A percentile compares a stretch with the other conserved stretches of the same genome.
phyloP scores from a whole-genome alignment of 2,329 filamentous ascomycete genomes.

The Arthrinium phaeospermum region DNA sequence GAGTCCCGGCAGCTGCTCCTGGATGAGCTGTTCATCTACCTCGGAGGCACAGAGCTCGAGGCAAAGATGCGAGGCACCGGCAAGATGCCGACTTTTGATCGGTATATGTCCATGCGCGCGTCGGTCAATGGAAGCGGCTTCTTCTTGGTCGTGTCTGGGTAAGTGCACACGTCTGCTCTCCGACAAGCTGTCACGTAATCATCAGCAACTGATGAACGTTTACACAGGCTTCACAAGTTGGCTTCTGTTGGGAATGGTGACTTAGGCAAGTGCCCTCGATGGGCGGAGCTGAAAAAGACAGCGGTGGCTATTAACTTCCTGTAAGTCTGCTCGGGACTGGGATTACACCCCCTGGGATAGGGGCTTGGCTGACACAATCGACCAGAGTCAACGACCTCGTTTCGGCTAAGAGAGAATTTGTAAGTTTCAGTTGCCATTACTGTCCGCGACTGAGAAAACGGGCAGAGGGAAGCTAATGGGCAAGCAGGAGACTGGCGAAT shows the following conservation, averaged over 20 bases:
- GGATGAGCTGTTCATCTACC: constrained; percentile 8
- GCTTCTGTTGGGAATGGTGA: background rate
- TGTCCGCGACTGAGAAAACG: no score
- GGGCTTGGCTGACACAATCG: background rate
- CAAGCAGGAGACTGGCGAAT: background rate
- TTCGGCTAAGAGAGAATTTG: constrained; percentile 11
- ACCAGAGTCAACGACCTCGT: constrained; percentile 8
- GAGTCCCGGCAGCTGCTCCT: background rate
- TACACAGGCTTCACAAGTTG: background rate
- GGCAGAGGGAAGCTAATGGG: background rate
- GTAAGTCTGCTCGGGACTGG: background rate
- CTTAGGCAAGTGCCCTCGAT: background rate
- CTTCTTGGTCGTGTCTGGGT: constrained; percentile 5
- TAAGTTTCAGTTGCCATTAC: background rate
- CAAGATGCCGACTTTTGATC: background rate
- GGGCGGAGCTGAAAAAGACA: background rate
- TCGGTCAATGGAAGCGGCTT: constrained; percentile 10
- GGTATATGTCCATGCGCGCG: background rate
- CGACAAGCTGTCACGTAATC: background rate
- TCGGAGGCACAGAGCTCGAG: constrained; percentile 6
- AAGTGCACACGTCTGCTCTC: background rate
- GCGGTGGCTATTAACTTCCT: background rate
- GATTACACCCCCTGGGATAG: background rate
- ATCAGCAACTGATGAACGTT: background rate
- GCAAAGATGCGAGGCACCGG: background rate